Conservation (phyloP, 352 stramenopile species). For the Pythium guiyangense region DNA sequence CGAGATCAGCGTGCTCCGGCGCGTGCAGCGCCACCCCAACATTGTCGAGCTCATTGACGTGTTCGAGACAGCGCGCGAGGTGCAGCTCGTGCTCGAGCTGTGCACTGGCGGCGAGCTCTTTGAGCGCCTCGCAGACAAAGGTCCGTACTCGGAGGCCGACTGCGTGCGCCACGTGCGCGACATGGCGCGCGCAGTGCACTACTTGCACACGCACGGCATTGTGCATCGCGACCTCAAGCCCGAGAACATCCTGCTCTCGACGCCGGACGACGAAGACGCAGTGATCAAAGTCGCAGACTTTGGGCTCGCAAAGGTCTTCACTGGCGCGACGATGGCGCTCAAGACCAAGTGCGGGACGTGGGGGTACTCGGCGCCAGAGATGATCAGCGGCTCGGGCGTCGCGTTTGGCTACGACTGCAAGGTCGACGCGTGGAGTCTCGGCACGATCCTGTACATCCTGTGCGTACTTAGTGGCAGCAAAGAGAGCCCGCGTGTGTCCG, state of each 20-base stretch:
- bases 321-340: conserved; percentile 33
- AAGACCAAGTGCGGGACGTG: conserved; percentile 83
- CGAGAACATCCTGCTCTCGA: conserved; percentile 82
- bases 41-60: conserved; percentile 81
- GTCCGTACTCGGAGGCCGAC: conserved; percentile 78
- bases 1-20: conserved; percentile 57
- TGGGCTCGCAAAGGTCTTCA: conserved; percentile 81
- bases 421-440: conserved; percentile 86
- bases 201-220: conserved; percentile 72
- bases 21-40: conserved; percentile 60
- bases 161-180: conserved; percentile 68
- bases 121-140: conserved; percentile 70
- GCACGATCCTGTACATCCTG: conserved; percentile 85
- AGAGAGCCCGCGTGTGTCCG: too few relatives aligned
- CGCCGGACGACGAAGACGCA: conserved; percentile 44
- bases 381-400: conserved; percentile 71
- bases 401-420: conserved; percentile 80
- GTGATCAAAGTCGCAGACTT: conserved; percentile 82
- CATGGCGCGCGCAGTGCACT: conserved; percentile 66
- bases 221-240: conserved; percentile 82
- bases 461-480: too few relatives aligned
- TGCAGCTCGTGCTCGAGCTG: conserved; percentile 77
- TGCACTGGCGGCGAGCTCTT: conserved; percentile 83
- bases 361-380: conserved; percentile 80
- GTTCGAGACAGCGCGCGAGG: conserved; percentile 73